A percentile compares a stretch with the other conserved stretches of the same genome.
Evolutionary conservation across 2,329 filamentous ascomycete genomes (phyloP).

Genomic region (Aureobasidium zeae): DNA sequence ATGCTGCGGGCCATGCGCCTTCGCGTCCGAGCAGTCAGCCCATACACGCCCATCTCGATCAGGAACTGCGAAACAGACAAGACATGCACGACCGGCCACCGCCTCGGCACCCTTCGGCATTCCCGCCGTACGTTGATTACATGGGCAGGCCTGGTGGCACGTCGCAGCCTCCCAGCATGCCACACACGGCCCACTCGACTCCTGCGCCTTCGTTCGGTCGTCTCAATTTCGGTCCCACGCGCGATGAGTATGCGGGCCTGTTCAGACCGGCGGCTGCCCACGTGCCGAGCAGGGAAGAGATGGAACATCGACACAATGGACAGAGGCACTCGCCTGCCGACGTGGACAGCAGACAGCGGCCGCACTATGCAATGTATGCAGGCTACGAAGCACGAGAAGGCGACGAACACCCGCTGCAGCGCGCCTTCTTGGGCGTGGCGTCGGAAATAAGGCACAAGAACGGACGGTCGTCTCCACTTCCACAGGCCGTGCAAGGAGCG

Average conservation of each 20-base stretch:
- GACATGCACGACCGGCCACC: constrained; percentile 9
- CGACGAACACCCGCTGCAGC: constrained; percentile 28
- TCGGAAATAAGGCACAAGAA: constrained; percentile 69
- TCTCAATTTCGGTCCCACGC: constrained; percentile 22
- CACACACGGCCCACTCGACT: constrained; percentile 13
- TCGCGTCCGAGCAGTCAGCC: constrained; percentile 30
- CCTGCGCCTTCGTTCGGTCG: constrained; percentile 18
- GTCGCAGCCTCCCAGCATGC: constrained; percentile 5
- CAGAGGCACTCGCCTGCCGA: constrained; percentile 10
- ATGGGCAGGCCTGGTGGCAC: background rate
- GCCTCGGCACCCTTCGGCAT: background rate
- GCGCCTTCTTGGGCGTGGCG: constrained; percentile 63
- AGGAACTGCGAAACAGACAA: constrained; percentile 16
- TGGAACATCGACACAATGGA: constrained; percentile 13
- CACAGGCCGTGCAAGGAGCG: constrained; percentile 87
- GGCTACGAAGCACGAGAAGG: constrained; percentile 13
- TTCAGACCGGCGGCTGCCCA: constrained; percentile 23
- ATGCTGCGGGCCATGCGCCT: constrained; percentile 12
- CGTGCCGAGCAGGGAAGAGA: constrained; percentile 6
- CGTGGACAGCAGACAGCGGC: constrained; percentile 2
- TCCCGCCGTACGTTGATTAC: constrained; percentile 9
- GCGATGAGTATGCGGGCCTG: constrained; percentile 25
- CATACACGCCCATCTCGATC: constrained; percentile 16
- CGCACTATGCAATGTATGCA: constrained; percentile 8
- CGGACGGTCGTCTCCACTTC: constrained; percentile 76